Conservation (phyloP, 306 rosid genomes). For the Medicago arabica region DNA sequence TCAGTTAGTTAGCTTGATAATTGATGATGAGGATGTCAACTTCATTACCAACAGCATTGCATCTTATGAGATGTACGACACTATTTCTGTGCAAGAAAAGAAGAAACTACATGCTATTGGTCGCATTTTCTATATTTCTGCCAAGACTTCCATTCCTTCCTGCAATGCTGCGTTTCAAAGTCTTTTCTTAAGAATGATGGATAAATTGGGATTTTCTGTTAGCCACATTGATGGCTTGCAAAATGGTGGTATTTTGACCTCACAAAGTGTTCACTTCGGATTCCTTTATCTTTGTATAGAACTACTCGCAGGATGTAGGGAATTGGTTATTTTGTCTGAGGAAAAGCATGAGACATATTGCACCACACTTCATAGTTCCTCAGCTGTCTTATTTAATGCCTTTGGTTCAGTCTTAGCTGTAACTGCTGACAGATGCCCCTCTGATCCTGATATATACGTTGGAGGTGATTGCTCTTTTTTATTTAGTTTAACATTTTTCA, state of each 20-base stretch:
- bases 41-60: slow-evolving; percentile 57
- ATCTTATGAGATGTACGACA: slow-evolving; percentile 51
- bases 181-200: slow-evolving; percentile 63
- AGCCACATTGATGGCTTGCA: slow-evolving; percentile 42
- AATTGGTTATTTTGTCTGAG: slow-evolving; percentile 54
- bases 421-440: slow-evolving; percentile 43
- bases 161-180: slow-evolving; percentile 70
- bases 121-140: slow-evolving; percentile 62
- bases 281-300: slow-evolving; percentile 83
- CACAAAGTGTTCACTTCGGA: slow-evolving; percentile 61
- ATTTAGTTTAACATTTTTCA: slow-evolving; percentile 34
- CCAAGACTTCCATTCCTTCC: slow-evolving; percentile 67
- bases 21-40: slow-evolving; percentile 76
- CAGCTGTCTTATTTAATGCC: slow-evolving; percentile 56
- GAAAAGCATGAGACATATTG: slow-evolving; percentile 55
- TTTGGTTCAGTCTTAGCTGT: slow-evolving; percentile 62
- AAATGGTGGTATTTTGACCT: slow-evolving; percentile 40
- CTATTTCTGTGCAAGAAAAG: slow-evolving; percentile 67
- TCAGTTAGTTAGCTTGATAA: slow-evolving; percentile 60
- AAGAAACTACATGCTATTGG: slow-evolving; percentile 75
- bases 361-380: slow-evolving; percentile 60
- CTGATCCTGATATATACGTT: slow-evolving; percentile 63
- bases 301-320: slow-evolving; percentile 70
- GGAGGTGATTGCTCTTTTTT: slow-evolving; percentile 66
- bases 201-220: slow-evolving; percentile 53